Evolutionary conservation across 345 rosid genomes (phyloP).

Genomic region (Eucalyptus urophylla): DNA sequence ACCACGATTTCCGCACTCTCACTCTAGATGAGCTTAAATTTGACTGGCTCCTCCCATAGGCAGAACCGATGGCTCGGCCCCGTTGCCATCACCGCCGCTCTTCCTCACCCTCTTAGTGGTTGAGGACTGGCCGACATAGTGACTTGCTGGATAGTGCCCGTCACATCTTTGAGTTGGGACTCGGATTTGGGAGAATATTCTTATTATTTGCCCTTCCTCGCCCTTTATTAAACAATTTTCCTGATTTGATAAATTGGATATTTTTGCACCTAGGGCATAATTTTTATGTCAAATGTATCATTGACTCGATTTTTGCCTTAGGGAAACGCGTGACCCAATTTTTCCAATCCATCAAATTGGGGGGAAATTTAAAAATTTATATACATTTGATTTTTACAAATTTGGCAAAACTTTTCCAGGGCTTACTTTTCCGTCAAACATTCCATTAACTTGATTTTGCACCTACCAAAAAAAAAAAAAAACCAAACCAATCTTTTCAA

Average conservation of each 20-base stretch:
- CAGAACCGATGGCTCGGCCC: not conserved
- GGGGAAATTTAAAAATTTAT: accelerated
- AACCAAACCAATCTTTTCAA: not conserved
- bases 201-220: not conserved
- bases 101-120: not conserved
- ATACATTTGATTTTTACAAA: not conserved
- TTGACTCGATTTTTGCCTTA: not conserved
- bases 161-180: not conserved
- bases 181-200: accelerated
- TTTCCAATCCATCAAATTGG: not conserved
- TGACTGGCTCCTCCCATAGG: not conserved
- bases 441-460: not conserved
- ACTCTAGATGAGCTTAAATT: not conserved
- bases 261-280: not conserved
- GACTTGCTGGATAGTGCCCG: not conserved
- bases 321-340: accelerated
- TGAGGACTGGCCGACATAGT: not conserved
- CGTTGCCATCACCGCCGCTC: not conserved
- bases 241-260: accelerated
- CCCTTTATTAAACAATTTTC: not conserved
- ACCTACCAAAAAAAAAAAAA: not conserved
- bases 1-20: not conserved
- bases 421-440: not conserved
- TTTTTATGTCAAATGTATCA: not conserved
- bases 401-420: not conserved